Conservation (phyloP, 2,329 filamentous ascomycete species). For the Aspergillus tamarii region DNA sequence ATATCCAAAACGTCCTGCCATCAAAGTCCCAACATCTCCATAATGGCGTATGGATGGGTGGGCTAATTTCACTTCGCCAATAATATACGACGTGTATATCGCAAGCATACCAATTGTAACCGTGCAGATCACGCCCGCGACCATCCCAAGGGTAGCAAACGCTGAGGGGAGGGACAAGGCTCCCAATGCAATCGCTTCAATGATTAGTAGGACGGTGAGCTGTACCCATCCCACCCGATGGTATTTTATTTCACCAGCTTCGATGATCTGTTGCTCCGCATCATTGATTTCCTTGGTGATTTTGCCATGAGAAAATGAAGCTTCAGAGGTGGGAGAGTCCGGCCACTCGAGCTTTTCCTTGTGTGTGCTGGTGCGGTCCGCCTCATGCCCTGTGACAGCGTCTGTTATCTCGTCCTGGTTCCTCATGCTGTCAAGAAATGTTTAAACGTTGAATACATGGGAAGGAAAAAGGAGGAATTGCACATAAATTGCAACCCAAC, state of each 20-base stretch:
- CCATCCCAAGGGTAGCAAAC: constrained; percentile 49
- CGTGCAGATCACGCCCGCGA: constrained; percentile 46
- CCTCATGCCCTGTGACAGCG: not conserved
- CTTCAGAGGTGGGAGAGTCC: not conserved
- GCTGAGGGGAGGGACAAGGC: constrained; percentile 48
- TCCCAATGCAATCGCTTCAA: constrained; percentile 53
- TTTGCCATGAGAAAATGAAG: not conserved
- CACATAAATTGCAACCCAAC: not conserved
- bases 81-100: constrained; percentile 45
- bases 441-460: not conserved
- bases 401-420: not conserved
- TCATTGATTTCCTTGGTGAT: not conserved
- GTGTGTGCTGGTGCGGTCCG: not conserved
- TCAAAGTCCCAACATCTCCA: constrained; percentile 46
- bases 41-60: constrained; percentile 46
- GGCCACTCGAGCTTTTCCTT: not conserved
- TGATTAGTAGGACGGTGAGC: constrained; percentile 51
- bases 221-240: constrained; percentile 51
- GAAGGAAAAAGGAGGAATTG: not conserved
- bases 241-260: constrained; percentile 12
- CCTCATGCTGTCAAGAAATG: not conserved
- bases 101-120: constrained; percentile 41
- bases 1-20: constrained; percentile 46
- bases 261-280: not conserved
- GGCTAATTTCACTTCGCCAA: constrained; percentile 39